phyloP scores from a whole-genome alignment of 768 basidiomycete species.

The Lenzites betulinus region DNA sequence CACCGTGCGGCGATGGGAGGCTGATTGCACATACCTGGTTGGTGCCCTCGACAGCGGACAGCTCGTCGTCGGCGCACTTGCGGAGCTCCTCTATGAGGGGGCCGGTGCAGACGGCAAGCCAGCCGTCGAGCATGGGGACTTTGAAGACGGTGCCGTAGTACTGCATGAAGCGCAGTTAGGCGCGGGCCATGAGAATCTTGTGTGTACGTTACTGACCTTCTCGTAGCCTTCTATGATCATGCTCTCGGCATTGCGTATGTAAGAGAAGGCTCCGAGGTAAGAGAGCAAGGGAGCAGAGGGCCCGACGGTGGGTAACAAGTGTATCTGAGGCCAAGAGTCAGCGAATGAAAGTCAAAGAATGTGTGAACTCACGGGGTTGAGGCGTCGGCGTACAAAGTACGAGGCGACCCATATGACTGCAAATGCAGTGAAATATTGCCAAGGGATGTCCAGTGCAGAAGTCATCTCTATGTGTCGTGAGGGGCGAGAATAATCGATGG shows the following conservation, averaged over 20 bases:
- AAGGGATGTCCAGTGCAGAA: background rate
- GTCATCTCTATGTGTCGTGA: background rate
- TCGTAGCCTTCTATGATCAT: conserved; percentile 38
- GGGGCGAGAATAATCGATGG: background rate
- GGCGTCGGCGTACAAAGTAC: conserved; percentile 3
- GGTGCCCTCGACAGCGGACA: conserved; percentile 44
- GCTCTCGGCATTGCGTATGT: conserved; percentile 24
- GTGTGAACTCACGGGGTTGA: conserved; percentile 11
- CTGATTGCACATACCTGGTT: conserved; percentile 35
- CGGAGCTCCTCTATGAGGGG: conserved; percentile 55
- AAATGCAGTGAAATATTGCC: conserved; percentile 7
- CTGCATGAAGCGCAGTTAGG: background rate
- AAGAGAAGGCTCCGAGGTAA: conserved; percentile 31
- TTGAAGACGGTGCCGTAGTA: conserved; percentile 39
- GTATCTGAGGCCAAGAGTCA: conserved; percentile 15
- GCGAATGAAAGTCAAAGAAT: background rate
- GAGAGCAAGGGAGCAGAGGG: conserved; percentile 25
- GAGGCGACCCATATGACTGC: background rate
- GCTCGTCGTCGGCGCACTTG: conserved; percentile 44
- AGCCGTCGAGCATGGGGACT: conserved; percentile 45
- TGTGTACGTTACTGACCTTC: background rate
- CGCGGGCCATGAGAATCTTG: background rate
- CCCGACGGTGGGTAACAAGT: conserved; percentile 27
- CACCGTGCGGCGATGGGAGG: background rate
- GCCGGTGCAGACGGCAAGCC: conserved; percentile 49